Evolutionary conservation across 148 eudicot species (phyloP).

Genomic region (Limonium bicolor): DNA sequence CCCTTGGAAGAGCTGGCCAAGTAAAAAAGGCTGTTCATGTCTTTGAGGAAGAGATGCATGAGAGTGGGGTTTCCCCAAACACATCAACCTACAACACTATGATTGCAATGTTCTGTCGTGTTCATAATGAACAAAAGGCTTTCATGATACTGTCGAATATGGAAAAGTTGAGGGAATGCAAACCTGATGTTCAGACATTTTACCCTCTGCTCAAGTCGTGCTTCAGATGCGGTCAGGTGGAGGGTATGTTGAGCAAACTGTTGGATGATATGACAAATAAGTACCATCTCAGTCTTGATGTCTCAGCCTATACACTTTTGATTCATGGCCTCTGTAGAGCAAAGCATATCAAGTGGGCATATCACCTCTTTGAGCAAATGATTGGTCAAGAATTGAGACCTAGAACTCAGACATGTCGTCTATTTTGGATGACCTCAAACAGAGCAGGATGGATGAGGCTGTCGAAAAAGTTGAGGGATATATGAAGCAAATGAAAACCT

Average conservation of each 20-base stretch:
- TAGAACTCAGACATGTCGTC: conserved; percentile 42
- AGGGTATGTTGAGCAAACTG: conserved; percentile 22
- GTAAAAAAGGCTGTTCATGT: conserved; percentile 39
- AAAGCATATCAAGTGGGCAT: conserved; percentile 44
- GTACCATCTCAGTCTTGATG: conserved; percentile 72
- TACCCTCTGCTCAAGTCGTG: conserved; percentile 59
- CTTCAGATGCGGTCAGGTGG: conserved; percentile 31
- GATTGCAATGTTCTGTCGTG: conserved; percentile 59
- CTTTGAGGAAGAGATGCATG: conserved; percentile 56
- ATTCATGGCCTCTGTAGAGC: conserved; percentile 73
- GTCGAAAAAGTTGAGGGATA: conserved; percentile 42
- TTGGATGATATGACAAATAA: conserved; percentile 48
- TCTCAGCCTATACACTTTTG: conserved; percentile 54
- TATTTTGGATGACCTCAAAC: conserved; percentile 45
- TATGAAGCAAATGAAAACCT: conserved; percentile 38
- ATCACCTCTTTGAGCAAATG: conserved; percentile 58
- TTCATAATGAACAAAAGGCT: conserved; percentile 37
- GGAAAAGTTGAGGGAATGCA: conserved; percentile 32
- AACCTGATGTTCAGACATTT: conserved; percentile 66
- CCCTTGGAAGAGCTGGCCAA: conserved; percentile 50
- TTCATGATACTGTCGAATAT: conserved; percentile 29
- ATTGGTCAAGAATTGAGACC: conserved; percentile 43
- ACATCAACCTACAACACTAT: conserved; percentile 71
- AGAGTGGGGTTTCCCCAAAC: conserved; percentile 30
- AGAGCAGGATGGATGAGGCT: conserved; percentile 37